Conservation (phyloP, 2,329 filamentous ascomycete species). For the Monilinia aucupariae region DNA sequence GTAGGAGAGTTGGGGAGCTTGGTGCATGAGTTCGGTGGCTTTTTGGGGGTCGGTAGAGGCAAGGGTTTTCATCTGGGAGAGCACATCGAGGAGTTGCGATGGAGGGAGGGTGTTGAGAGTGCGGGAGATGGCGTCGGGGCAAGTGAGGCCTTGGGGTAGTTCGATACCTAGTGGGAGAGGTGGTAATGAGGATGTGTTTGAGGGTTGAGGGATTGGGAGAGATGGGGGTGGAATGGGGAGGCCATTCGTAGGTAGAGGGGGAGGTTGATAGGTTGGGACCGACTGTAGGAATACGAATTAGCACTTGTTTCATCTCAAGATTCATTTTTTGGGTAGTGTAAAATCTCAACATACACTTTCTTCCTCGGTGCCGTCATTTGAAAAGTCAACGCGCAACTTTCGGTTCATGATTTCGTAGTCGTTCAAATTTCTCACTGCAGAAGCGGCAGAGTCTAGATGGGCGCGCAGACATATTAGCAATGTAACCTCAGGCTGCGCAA, state of each 20-base stretch:
- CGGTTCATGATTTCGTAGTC: constrained; percentile 93
- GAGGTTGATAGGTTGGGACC: constrained; percentile 13
- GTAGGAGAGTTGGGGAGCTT: constrained; percentile 88
- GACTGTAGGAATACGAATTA: neutral
- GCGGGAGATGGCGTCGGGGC: constrained; percentile 84
- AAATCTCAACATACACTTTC: constrained; percentile 37
- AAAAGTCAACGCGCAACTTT: constrained; percentile 92
- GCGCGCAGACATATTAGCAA: constrained; percentile 7
- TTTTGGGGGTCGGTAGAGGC: constrained; percentile 76
- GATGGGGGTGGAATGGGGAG: constrained; percentile 36
- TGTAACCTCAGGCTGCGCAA: constrained; percentile 4
- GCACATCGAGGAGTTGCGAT: constrained; percentile 84
- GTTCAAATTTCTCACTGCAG: constrained; percentile 91
- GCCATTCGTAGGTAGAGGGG: constrained; percentile 22
- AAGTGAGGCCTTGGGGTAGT: constrained; percentile 74
- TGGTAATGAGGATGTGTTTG: constrained; percentile 56
- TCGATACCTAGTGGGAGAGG: constrained; percentile 81
- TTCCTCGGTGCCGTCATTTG: constrained; percentile 74
- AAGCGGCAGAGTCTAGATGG: constrained; percentile 70
- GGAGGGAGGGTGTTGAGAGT: constrained; percentile 83
- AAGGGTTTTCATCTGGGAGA: constrained; percentile 89
- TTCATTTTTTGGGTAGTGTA: neutral
- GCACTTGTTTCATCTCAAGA: neutral
- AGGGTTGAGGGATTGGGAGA: constrained; percentile 17
- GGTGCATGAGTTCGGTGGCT: constrained; percentile 77